Evolutionary conservation across 495 filamentous ascomycete species (phyloP), one percentile per base, ranked within the genome.

Genomic region (Aspergillus nanangensis): DNA sequence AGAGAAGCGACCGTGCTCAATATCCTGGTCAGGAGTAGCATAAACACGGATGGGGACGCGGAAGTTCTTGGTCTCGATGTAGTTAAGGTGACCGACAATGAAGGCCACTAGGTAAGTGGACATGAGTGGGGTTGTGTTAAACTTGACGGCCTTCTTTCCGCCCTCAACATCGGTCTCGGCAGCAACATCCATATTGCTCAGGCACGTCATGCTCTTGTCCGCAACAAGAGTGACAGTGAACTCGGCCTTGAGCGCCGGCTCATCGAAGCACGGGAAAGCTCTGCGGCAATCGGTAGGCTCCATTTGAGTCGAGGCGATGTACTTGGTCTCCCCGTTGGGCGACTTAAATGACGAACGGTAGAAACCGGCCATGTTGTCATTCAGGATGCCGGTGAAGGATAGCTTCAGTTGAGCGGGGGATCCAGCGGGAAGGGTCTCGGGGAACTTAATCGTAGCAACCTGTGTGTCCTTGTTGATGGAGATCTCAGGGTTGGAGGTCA

Each of bases 241-340:
- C 52, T 75, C 71, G 45, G 82, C 78, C 65, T 86, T 86, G 48
- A 86, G 67, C 8, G 80, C 82, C 13, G 82, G 82, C 65, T 86
- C 82, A 57, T 86, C 82, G 55, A 83, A 84, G 64, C 82, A 85
- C 20, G 82, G 82, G 65, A 85, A 84, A 10, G 81, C 80, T 39
- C 80, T 68, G 37, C 82, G 68, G 32, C 79, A 79, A 62, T 83
- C 81, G 5, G 81, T 84, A 17, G 82, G 75, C 56, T 85, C 81
- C 74, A 84, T 80, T 70, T 84, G 81, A 0, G 82, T 79, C 2
- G 80, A 78, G 11, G 79, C 82, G 58, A 85, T 69, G 51, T 76
- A 83, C 48, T 77, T 72, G 19, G 74, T 78, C 42, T 71, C 66
- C 15, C 81, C 82, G 55, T 79, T 64, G 42, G 57, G 53, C 17